phyloP scores from a whole-genome alignment of 108 stramenopile species.

The Cyclotella baltica region DNA sequence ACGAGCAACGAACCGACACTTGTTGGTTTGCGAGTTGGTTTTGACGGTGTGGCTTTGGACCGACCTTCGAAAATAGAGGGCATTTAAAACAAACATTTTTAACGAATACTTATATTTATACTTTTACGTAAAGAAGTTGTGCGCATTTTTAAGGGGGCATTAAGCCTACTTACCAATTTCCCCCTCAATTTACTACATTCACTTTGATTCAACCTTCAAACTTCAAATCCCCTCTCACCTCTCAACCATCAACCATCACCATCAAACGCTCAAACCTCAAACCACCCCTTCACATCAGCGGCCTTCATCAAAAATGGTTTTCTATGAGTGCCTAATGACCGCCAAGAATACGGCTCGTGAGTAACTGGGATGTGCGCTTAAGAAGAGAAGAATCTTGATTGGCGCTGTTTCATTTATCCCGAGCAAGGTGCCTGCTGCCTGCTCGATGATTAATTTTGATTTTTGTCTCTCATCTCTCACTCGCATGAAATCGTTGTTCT shows the following conservation, averaged over 20 bases:
- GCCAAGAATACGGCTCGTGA: slow-evolving; percentile 84
- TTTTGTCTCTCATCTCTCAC: not conserved
- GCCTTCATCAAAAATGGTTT: slow-evolving; percentile 63
- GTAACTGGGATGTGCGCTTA: slow-evolving; percentile 25
- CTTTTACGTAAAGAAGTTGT: too few species aligned
- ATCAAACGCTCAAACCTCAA: not conserved
- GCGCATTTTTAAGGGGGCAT: too few species aligned
- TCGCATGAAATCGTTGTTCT: not conserved
- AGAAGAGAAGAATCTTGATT: not conserved
- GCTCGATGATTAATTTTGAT: not conserved
- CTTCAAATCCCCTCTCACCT: too few species aligned
- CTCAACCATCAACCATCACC: not conserved
- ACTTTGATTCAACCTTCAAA: too few species aligned
- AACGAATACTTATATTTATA: too few species aligned
- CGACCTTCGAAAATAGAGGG: too few species aligned
- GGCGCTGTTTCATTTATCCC: not conserved
- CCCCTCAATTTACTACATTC: too few species aligned
- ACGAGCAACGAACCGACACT: too few species aligned
- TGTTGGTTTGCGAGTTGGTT: too few species aligned
- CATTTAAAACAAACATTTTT: too few species aligned
- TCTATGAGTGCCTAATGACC: slow-evolving; percentile 84
- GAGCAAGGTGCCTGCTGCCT: not conserved
- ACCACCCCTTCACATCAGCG: not conserved
- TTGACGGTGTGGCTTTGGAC: too few species aligned
- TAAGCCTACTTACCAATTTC: too few species aligned